These are phyloP conservation scores for Kodamaea hsintzibuensis DNA, from an alignment of 805 yeast species.

Conservation along the genomic window DNA sequence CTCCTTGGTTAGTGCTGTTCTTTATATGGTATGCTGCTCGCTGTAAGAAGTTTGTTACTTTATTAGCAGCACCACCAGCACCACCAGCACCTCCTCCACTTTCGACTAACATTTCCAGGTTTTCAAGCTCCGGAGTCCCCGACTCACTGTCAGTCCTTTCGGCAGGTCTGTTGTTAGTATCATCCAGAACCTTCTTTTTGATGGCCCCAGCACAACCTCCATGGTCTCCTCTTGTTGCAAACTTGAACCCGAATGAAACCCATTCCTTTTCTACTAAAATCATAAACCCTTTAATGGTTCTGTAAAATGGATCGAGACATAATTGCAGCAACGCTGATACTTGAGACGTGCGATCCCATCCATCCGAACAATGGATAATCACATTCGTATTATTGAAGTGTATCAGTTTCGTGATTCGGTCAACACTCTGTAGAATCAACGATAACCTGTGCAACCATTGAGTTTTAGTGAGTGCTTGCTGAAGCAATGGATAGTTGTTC, in stretches of 20 bases:
- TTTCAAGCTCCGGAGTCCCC: constrained; percentile 11
- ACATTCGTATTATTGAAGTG: constrained; percentile 81
- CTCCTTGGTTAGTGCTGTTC: constrained; percentile 33
- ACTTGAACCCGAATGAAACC: constrained; percentile 92
- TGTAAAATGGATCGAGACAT: constrained; percentile 84
- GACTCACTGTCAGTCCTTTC: constrained; percentile 16
- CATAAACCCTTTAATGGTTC: constrained; percentile 88
- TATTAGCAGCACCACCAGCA: constrained; percentile 19
- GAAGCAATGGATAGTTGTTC: constrained; percentile 30
- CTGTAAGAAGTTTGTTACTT: constrained; percentile 39
- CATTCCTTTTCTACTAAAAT: constrained; percentile 89
- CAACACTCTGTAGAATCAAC: constrained; percentile 71
- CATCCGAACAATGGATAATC: constrained; percentile 93
- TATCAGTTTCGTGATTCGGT: constrained; percentile 76
- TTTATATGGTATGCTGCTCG: constrained; percentile 44
- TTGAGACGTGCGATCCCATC: constrained; percentile 98
- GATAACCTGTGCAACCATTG: constrained; percentile 79
- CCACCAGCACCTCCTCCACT: constrained; percentile 14
- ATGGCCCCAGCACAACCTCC: constrained; percentile 51
- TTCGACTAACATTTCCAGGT: constrained; percentile 11
- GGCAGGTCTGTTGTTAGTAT: constrained; percentile 8
- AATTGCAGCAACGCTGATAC: constrained; percentile 79
- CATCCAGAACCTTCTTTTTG: constrained; percentile 19
- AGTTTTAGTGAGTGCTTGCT: constrained; percentile 58
- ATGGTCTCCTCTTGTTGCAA: constrained; percentile 80